Evolutionary conservation across 2,329 filamentous ascomycete genomes (phyloP).

Genomic region (Knufia fluminis): DNA sequence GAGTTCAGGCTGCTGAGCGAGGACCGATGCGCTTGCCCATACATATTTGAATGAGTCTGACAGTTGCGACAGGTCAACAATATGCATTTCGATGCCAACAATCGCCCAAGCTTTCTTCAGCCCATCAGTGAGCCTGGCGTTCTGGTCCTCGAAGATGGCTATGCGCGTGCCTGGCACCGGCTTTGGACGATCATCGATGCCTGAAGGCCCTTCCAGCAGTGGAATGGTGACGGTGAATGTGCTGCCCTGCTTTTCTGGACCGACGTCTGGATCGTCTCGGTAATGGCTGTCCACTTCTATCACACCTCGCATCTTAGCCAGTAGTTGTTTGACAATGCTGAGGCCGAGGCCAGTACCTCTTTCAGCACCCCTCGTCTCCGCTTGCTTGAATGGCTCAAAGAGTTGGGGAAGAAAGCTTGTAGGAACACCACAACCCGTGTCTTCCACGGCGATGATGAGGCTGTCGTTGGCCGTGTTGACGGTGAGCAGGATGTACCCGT

Average conservation of each 20-base stretch:
- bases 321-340: constrained; percentile 26
- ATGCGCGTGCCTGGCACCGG: constrained; percentile 9
- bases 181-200: not conserved
- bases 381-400: constrained; percentile 25
- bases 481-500: constrained; percentile 21
- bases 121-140: constrained; percentile 19
- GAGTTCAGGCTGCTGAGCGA: constrained; percentile 18
- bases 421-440: constrained; percentile 25
- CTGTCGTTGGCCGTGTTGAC: constrained; percentile 14
- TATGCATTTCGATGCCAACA: constrained; percentile 18
- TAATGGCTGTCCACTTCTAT: constrained; percentile 26
- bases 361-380: constrained; percentile 25
- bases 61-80: constrained; percentile 17
- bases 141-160: constrained; percentile 16
- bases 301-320: constrained; percentile 25
- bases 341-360: constrained; percentile 26
- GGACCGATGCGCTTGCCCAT: constrained; percentile 22
- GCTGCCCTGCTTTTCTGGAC: too few relatives aligned
- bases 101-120: constrained; percentile 23
- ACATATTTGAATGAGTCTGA: constrained; percentile 22
- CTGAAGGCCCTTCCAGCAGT: not conserved
- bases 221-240: constrained; percentile 20
- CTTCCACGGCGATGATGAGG: constrained; percentile 23
- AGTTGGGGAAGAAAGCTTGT: constrained; percentile 20
- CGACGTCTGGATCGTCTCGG: constrained; percentile 12